phyloP scores from a whole-genome alignment of 108 stramenopile genomes.

The Aureococcus anophagefferens region DNA sequence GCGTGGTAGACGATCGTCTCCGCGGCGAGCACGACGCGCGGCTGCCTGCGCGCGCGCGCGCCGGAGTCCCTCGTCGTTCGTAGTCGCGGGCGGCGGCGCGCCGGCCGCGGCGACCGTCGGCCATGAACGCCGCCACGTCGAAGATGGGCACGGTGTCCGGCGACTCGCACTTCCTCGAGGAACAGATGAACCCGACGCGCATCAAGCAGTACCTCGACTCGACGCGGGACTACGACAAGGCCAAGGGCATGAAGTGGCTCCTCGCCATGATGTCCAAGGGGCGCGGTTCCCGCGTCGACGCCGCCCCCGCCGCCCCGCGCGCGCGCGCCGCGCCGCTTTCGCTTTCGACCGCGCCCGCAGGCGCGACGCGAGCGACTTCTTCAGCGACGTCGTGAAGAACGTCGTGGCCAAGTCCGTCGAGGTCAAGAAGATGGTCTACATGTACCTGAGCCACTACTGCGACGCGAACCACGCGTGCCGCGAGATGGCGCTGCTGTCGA shows the following conservation, averaged over 20 bases:
- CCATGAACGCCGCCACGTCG: too few species aligned
- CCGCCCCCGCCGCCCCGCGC: too few species aligned
- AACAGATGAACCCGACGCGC: slow-evolving; percentile 77
- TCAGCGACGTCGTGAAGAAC: slow-evolving; percentile 88
- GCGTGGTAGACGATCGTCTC: too few species aligned
- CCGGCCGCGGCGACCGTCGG: too few species aligned
- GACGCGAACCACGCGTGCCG: slow-evolving; percentile 71
- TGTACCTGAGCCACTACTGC: slow-evolving; percentile 87
- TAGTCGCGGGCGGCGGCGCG: too few species aligned
- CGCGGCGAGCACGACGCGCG: too few species aligned
- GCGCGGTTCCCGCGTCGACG: too few species aligned
- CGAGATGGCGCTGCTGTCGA: slow-evolving; percentile 81
- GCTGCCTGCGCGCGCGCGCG: too few species aligned
- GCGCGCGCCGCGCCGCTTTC: too few species aligned
- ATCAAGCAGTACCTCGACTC: slow-evolving; percentile 58
- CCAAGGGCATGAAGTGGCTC: slow-evolving; percentile 95
- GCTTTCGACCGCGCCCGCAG: slow-evolving; percentile 40
- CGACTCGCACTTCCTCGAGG: slow-evolving; percentile 95
- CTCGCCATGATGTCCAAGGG: slow-evolving; percentile 87
- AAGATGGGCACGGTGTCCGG: not conserved
- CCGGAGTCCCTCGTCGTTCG: too few species aligned
- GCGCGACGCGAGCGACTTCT: slow-evolving; percentile 91
- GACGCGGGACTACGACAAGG: slow-evolving; percentile 60
- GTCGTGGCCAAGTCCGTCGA: slow-evolving; percentile 79
- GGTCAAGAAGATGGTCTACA: slow-evolving; percentile 98